phyloP scores from a whole-genome alignment of 192 early-diverging fungal genomes.

The Coemansia sp. region DNA sequence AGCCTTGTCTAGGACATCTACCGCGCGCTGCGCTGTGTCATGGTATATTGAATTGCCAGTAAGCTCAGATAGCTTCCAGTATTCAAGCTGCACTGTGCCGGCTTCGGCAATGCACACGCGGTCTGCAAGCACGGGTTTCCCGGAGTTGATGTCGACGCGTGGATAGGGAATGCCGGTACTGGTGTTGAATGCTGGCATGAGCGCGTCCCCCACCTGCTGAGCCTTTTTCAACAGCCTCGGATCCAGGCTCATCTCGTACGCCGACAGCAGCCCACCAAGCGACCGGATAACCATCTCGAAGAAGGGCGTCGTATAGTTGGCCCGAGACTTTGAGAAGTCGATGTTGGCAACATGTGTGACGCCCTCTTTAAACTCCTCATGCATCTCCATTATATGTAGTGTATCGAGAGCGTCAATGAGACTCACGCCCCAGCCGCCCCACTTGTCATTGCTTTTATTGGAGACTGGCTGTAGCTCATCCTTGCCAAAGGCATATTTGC shows the following conservation, averaged over 20 bases:
- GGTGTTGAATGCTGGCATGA: conserved; percentile 75
- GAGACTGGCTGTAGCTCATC: conserved; percentile 53
- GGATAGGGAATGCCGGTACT: conserved; percentile 73
- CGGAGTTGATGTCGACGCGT: conserved; percentile 55
- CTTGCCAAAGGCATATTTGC: conserved; percentile 42
- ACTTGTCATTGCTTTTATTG: conserved; percentile 44
- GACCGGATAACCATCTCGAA: conserved; percentile 87
- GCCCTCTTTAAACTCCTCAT: conserved; percentile 73
- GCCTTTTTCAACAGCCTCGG: conserved; percentile 67
- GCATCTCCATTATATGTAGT: conserved; percentile 79
- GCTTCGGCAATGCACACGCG: conserved; percentile 60
- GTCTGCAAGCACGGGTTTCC: conserved; percentile 19
- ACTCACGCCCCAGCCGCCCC: conserved; percentile 60
- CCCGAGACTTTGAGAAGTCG: conserved; percentile 53
- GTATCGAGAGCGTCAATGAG: conserved; percentile 89
- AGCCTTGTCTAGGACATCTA: conserved; percentile 54
- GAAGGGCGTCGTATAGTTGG: conserved; percentile 58
- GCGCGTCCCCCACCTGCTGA: conserved; percentile 61
- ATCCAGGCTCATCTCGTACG: conserved; percentile 82
- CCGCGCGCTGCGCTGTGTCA: conserved; percentile 54
- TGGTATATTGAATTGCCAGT: conserved; percentile 72
- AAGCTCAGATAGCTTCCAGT: conserved; percentile 75
- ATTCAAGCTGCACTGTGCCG: conserved; percentile 81
- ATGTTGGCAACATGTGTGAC: conserved; percentile 63
- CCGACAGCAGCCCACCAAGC: conserved; percentile 77